Conservation (phyloP, 2,329 filamentous ascomycete genomes). For the Alternaria brassicae region DNA sequence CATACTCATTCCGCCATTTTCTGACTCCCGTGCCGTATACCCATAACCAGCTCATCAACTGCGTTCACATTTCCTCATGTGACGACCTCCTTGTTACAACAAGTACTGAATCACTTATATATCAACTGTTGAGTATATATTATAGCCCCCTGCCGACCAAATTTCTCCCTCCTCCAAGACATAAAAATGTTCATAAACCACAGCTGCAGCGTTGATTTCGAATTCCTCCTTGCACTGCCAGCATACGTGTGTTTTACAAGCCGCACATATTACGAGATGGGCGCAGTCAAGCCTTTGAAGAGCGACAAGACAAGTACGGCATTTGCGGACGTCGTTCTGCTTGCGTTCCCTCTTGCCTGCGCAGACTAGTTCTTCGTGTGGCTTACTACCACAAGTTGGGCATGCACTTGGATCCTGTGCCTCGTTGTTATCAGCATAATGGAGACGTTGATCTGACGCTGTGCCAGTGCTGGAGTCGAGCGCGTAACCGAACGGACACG, state of each 20-base stretch:
- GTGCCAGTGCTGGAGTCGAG: background rate
- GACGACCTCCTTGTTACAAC: no score
- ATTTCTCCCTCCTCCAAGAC: background rate
- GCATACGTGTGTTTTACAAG: background rate
- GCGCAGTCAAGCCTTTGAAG: background rate
- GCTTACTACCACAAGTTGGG: background rate
- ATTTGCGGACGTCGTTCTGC: background rate
- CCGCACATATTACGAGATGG: background rate
- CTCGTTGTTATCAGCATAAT: background rate
- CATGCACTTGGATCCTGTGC: background rate
- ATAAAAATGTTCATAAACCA: background rate
- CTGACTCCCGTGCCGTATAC: no score
- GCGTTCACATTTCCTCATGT: no score
- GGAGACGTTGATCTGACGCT: no score
- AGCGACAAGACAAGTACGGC: background rate
- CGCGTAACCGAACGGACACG: background rate
- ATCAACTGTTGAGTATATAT: background rate
- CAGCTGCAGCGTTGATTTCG: background rate
- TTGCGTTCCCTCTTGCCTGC: background rate
- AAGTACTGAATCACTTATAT: background rate
- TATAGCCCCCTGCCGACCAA: no score
- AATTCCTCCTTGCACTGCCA: background rate
- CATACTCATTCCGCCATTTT: no score
- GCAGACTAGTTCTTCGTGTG: background rate
- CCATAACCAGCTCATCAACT: no score